Percentiles rank a stretch among this genome's conserved stretches.
Conservation (phyloP, 768 basidiomycete species). For the Rhodotorula toruloides region DNA sequence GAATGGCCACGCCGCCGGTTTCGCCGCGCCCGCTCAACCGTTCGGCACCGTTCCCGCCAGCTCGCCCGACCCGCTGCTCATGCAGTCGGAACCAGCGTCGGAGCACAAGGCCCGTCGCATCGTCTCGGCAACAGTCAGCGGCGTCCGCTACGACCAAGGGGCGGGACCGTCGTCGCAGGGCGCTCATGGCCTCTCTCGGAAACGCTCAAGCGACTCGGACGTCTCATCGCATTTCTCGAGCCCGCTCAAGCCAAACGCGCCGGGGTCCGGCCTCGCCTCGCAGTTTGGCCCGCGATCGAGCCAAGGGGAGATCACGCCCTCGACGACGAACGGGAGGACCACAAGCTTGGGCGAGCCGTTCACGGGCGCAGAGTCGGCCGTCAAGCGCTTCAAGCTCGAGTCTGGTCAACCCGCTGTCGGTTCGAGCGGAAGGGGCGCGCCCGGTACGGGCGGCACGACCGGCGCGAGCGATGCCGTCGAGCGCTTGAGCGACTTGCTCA, state of each 20-base stretch:
- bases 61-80: slow-evolving; percentile 18
- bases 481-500: slow-evolving; percentile 60
- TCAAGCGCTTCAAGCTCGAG: slow-evolving; percentile 30
- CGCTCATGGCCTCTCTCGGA: neutral
- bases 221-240: slow-evolving; percentile 4
- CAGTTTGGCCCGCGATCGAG: neutral
- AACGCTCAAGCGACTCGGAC: neutral
- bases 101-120: neutral
- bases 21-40: neutral
- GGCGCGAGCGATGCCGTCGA: slow-evolving; percentile 7
- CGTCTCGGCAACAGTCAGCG: neutral
- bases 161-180: neutral
- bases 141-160: neutral
- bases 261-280: too few relatives aligned
- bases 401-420: neutral
- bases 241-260: neutral
- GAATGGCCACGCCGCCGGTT: neutral
- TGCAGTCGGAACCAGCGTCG: neutral
- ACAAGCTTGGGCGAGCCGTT: slow-evolving; percentile 3
- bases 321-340: neutral
- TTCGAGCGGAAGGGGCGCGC: too few relatives aligned
- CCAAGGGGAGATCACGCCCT: neutral
- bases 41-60: neutral
- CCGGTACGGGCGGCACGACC: neutral
- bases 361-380: slow-evolving; percentile 8